Evolutionary conservation across 345 rosid species (phyloP), one percentile per base, ranked within the genome.

Genomic region (Dipteronia sinensis): DNA sequence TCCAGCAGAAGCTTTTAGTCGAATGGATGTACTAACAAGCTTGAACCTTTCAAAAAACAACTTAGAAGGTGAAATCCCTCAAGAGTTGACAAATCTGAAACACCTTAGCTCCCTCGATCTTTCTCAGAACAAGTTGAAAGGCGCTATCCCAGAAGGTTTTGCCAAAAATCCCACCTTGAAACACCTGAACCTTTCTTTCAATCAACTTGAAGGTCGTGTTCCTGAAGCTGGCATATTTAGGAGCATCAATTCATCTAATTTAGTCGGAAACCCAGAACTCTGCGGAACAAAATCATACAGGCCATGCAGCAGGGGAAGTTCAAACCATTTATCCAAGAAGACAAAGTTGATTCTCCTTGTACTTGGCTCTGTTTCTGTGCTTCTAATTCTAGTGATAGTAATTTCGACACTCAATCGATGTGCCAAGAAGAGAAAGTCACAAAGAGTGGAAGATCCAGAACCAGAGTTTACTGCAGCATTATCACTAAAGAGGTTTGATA

Each of bases 11-110:
- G 88, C 78, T 69, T 90, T 89, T 29, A 71, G 77, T 65, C 80
- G 64, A 42, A 84, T 86, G 86, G 83, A 76, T 44, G 67, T 73
- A 80, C 83, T 94, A 67, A 79, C 58, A 67, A 86, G 79, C 82
- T 75, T 94, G 82, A 94, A 89, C 78, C 89, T 92, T 71, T 93
- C 97, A 9, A 82, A 84, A n/a, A 94, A 94, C 78, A 72, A 72
- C 70, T 23, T 93, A 75, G 85, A 81, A 72, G 97, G 97, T 1
- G 82, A 66, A 59, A 87, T 94, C 65, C 94, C 97, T 0, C 29
- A 76, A 69, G 81, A 71, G 27, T 76, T 94, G 11, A 83, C 85
- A 10, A 72, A 86, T 34, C 29, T 92, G 80, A 83, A 87, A 81
- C 87, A 80, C 27, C 84, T 94, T 46, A 77, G 76, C 81, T 73